A percentile compares a stretch with the other conserved stretches of the same genome.
phyloP scores from a whole-genome alignment of 2,329 filamentous ascomycete species.

The Zasmidium angulare region DNA sequence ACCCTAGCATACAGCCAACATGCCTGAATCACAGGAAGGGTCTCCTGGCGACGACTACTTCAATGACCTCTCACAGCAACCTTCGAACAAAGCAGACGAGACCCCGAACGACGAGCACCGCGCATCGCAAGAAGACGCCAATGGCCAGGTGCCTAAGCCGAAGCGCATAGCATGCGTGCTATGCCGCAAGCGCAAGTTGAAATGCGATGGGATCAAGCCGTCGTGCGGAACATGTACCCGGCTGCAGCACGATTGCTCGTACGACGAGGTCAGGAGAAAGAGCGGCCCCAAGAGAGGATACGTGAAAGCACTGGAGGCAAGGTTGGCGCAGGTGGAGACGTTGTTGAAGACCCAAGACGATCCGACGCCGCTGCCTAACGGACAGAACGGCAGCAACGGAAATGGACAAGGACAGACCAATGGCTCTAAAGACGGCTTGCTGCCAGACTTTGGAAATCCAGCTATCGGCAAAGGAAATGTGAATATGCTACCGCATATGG shows the following conservation, averaged over 20 bases:
- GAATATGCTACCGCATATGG: slow-evolving; percentile 14
- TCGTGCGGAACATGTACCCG: slow-evolving; percentile 86
- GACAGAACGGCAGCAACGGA: background rate
- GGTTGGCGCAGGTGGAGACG: slow-evolving; percentile 83
- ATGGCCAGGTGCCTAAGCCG: slow-evolving; percentile 40
- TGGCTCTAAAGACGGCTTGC: slow-evolving; percentile 8
- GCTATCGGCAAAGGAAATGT: slow-evolving; percentile 12
- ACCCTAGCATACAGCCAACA: background rate
- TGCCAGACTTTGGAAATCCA: slow-evolving; percentile 23
- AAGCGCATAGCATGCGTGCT: slow-evolving; percentile 95
- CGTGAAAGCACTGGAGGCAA: slow-evolving; percentile 88
- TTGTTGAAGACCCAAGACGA: slow-evolving; percentile 72
- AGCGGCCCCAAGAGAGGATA: slow-evolving; percentile 93
- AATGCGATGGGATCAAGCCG: slow-evolving; percentile 81
- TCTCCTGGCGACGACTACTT: slow-evolving; percentile 49
- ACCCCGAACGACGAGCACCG: slow-evolving; percentile 38
- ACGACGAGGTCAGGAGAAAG: slow-evolving; percentile 90
- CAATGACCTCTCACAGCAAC: slow-evolving; percentile 56
- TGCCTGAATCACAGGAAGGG: slow-evolving; percentile 23
- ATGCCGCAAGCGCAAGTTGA: slow-evolving; percentile 87
- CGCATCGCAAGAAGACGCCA: slow-evolving; percentile 55
- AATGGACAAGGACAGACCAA: background rate
- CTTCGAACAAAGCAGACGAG: slow-evolving; percentile 41
- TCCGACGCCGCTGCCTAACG: background rate
- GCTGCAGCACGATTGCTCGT: slow-evolving; percentile 82